Percentiles rank a stretch among this genome's conserved stretches.
These are phyloP conservation scores for Diplogelasinospora grovesii DNA, from an alignment of 495 filamentous ascomycete genomes.

Conservation along the genomic window DNA sequence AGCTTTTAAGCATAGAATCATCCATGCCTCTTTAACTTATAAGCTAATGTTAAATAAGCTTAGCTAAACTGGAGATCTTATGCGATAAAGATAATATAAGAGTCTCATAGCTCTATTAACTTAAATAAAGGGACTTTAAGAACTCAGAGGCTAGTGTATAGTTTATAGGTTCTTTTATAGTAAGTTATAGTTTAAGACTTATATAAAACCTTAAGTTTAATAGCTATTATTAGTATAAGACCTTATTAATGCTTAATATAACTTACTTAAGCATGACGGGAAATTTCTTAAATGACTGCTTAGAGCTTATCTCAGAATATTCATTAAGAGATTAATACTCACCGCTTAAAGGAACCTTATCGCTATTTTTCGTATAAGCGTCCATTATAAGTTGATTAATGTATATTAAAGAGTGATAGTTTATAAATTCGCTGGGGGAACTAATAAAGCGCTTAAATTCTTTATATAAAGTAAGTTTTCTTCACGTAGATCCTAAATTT, in stretches of 20 bases:
- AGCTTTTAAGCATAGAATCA: conserved; percentile 1
- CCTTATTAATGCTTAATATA: not conserved
- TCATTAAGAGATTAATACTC: not conserved
- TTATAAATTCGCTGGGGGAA: no score
- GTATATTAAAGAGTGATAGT: no score
- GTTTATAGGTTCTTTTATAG: no score
- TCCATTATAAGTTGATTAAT: no score
- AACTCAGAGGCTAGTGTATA: conserved; percentile 1
- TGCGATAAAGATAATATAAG: not conserved
- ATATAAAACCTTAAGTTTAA: not conserved
- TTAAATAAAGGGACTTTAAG: not conserved
- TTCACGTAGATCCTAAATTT: no score
- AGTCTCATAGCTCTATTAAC: not conserved
- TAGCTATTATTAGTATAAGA: not conserved
- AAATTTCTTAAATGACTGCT: conserved; percentile 1
- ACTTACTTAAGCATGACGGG: not conserved
- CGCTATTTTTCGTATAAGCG: not conserved
- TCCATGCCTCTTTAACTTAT: conserved; percentile 1
- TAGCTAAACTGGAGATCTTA: not conserved
- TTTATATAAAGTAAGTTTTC: no score
- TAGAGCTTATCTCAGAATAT: not conserved
- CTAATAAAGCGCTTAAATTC: no score
- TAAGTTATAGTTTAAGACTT: not conserved
- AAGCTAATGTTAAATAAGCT: not conserved
- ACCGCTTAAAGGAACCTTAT: not conserved